A percentile compares a stretch with the other conserved stretches of the same genome.
phyloP scores from a whole-genome alignment of 192 early-diverging fungal species.

The Entomortierella beljakovae region DNA sequence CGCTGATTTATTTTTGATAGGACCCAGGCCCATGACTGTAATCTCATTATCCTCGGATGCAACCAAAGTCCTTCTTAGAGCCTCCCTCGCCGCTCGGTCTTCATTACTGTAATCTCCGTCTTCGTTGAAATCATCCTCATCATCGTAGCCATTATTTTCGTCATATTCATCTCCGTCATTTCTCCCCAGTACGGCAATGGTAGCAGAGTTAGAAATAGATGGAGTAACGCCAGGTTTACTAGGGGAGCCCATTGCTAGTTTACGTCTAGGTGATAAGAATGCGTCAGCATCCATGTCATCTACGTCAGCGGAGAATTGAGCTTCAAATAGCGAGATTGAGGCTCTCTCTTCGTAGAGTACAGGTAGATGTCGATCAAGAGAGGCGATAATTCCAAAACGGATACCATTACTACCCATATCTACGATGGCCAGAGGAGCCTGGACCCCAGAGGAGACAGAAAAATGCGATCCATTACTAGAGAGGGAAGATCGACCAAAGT shows the following conservation, averaged over 20 bases:
- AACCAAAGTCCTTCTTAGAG: conserved; percentile 29
- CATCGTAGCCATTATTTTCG: not conserved
- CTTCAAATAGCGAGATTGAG: conserved; percentile 65
- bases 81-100: conserved; percentile 1
- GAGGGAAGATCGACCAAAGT: not conserved
- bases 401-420: conserved; percentile 74
- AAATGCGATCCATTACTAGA: conserved; percentile 1
- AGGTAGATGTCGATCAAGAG: conserved; percentile 59
- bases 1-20: not conserved
- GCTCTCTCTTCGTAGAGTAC: conserved; percentile 68
- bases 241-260: not conserved
- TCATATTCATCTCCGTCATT: conserved; percentile 14
- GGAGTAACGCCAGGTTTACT: conserved; percentile 8
- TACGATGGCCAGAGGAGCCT: conserved; percentile 58
- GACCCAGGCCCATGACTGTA: not conserved
- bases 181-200: conserved; percentile 18
- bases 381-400: conserved; percentile 64
- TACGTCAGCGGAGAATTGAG: conserved; percentile 33
- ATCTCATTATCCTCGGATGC: conserved; percentile 21
- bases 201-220: conserved; percentile 40
- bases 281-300: conserved; percentile 7
- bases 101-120: not conserved
- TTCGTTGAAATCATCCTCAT: conserved; percentile 11
- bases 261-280: not conserved
- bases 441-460: conserved; percentile 23